These are phyloP conservation scores for Brettanomyces sp. DNA, from an alignment of 805 yeast genomes.

Conservation along the genomic window DNA sequence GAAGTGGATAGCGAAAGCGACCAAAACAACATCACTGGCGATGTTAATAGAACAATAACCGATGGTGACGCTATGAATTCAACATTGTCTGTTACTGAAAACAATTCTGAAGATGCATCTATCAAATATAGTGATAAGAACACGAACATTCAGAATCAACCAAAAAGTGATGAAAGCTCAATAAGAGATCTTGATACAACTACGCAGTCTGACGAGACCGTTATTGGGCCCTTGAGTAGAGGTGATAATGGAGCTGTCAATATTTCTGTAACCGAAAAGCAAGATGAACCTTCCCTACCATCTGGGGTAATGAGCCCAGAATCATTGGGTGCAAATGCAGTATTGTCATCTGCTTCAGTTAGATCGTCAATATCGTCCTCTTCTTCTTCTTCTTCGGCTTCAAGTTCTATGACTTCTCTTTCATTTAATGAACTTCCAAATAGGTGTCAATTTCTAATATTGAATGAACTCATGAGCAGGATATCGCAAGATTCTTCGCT, in stretches of 20 bases:
- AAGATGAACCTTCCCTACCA: neutral
- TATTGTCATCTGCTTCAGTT: neutral
- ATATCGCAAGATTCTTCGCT: constrained; percentile 58
- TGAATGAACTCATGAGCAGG: constrained; percentile 74
- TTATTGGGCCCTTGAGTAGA: neutral
- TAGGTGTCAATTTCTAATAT: constrained; percentile 62
- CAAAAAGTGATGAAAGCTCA: neutral
- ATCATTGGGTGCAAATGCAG: neutral
- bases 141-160: neutral
- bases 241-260: neutral
- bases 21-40: neutral
- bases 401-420: constrained; percentile 1
- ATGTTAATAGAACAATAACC: too few species aligned
- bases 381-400: neutral
- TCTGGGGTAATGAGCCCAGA: neutral
- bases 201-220: neutral
- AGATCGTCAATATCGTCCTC: neutral
- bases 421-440: constrained; percentile 87
- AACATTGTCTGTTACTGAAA: too few species aligned
- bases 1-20: neutral
- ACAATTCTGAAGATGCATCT: too few species aligned
- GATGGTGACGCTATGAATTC: neutral
- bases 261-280: neutral
- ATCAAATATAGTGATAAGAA: neutral
- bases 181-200: neutral